These are phyloP conservation scores for Entonaema liquescens DNA, from an alignment of 495 filamentous ascomycete species.

Conservation along the genomic window DNA sequence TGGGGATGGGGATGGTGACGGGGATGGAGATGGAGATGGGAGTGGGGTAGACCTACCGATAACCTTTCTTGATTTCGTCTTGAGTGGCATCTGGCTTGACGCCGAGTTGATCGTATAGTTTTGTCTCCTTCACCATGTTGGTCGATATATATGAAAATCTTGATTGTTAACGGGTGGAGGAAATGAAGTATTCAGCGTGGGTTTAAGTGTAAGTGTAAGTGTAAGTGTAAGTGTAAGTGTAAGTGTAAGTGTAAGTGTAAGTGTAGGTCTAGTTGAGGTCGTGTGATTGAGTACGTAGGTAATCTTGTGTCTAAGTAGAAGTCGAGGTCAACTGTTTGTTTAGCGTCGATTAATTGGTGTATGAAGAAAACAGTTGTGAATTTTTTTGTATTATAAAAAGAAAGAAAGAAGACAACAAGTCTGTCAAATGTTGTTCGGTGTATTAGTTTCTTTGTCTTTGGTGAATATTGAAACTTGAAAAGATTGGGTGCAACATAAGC, in stretches of 20 bases:
- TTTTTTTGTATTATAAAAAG: conserved; percentile 3
- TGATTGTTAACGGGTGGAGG: conserved; percentile 7
- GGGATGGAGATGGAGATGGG: neutral
- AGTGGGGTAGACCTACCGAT: conserved; percentile 67
- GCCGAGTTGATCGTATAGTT: conserved; percentile 80
- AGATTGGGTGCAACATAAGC: neutral
- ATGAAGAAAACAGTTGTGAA: conserved; percentile 5
- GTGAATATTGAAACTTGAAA: neutral
- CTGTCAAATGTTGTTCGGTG: conserved; percentile 1
- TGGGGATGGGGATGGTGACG: conserved; percentile 12
- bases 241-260: too few species aligned
- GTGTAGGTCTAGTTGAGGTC: conserved; percentile 2
- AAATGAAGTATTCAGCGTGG: neutral
- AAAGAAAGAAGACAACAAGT: conserved; percentile 21
- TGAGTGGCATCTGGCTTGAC: conserved; percentile 81
- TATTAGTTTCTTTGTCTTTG: neutral
- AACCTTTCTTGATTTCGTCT: conserved; percentile 98
- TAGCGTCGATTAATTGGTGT: neutral
- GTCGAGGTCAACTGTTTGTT: conserved; percentile 9
- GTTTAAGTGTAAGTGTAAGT: neutral
- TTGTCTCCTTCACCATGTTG: conserved; percentile 86
- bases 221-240: neutral
- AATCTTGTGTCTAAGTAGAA: neutral
- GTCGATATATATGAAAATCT: neutral
- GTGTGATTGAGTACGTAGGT: conserved; percentile 7